Evolutionary conservation across 768 basidiomycete genomes (phyloP).

Genomic region (Boletus sensibilis): DNA sequence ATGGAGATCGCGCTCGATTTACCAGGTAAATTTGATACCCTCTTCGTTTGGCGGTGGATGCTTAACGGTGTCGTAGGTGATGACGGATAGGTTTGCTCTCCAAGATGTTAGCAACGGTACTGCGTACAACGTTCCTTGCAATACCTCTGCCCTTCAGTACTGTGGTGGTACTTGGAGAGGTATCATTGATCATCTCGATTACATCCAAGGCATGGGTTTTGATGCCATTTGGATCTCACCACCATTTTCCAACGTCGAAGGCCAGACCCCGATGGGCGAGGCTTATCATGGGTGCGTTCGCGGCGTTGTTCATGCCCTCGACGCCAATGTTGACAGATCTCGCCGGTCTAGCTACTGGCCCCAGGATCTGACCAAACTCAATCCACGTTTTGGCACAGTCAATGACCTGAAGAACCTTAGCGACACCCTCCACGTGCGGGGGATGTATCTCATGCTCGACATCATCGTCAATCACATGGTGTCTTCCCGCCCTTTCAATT

Average conservation of each 20-base stretch:
- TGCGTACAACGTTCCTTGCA: conserved; percentile 39
- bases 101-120: conserved; percentile 33
- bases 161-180: conserved; percentile 60
- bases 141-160: conserved; percentile 47
- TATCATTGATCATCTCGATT: conserved; percentile 54
- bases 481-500: conserved; percentile 29
- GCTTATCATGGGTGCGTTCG: conserved; percentile 53
- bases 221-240: conserved; percentile 62
- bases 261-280: conserved; percentile 48
- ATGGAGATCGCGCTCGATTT: conserved; percentile 55
- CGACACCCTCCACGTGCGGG: conserved; percentile 45
- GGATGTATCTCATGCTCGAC: conserved; percentile 63
- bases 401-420: conserved; percentile 51
- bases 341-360: conserved; percentile 51
- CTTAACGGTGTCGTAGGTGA: conserved; percentile 31
- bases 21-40: conserved; percentile 39
- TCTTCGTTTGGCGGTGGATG: background rate
- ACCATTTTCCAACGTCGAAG: conserved; percentile 48
- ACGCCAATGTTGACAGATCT: background rate
- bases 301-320: background rate
- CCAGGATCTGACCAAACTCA: conserved; percentile 45
- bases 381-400: conserved; percentile 51
- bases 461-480: conserved; percentile 64
- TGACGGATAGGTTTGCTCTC: conserved; percentile 64
- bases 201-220: conserved; percentile 63